Percentiles rank a stretch among this genome's conserved stretches.
These are phyloP conservation scores for Sphenostylis stenocarpa DNA, from an alignment of 306 rosid genomes.

Conservation along the genomic window DNA sequence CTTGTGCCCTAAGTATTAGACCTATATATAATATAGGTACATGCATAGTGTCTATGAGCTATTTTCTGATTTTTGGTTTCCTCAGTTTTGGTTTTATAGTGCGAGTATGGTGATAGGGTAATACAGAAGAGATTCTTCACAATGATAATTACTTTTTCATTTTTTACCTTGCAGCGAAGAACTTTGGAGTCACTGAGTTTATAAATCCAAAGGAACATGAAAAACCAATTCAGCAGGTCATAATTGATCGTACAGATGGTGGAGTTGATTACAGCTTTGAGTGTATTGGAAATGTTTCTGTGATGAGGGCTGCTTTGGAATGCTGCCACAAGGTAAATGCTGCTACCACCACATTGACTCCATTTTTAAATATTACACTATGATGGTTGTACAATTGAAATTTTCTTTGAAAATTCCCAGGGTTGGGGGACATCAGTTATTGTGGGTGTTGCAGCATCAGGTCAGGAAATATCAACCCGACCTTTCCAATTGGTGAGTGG, in stretches of 20 bases:
- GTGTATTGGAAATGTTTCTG: slow-evolving; percentile 88
- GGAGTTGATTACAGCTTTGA: slow-evolving; percentile 96
- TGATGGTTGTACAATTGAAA: slow-evolving; percentile 10
- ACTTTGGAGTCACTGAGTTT: slow-evolving; percentile 85
- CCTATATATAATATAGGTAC: neutral
- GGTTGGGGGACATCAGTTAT: slow-evolving; percentile 96
- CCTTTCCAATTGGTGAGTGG: slow-evolving; percentile 95
- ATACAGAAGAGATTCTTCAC: neutral
- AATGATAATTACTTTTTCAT: neutral
- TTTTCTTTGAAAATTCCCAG: slow-evolving; percentile 42
- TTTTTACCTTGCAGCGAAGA: slow-evolving; percentile 64
- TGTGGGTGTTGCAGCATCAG: slow-evolving; percentile 94
- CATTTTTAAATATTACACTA: slow-evolving; percentile 7
- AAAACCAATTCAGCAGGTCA: slow-evolving; percentile 86
- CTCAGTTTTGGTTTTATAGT: slow-evolving; percentile 7
- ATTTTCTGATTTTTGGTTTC: neutral
- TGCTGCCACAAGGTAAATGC: slow-evolving; percentile 83
- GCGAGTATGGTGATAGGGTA: neutral
- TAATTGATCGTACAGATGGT: slow-evolving; percentile 81
- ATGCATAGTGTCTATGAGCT: neutral
- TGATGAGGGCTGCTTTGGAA: slow-evolving; percentile 91
- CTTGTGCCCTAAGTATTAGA: neutral
- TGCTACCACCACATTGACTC: neutral
- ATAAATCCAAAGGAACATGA: slow-evolving; percentile 92
- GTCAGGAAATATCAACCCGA: slow-evolving; percentile 92